Base-by-base conservation (phyloP, 2,329 filamentous ascomycete genomes). In the Arthrobotrys musiformis region DNA sequence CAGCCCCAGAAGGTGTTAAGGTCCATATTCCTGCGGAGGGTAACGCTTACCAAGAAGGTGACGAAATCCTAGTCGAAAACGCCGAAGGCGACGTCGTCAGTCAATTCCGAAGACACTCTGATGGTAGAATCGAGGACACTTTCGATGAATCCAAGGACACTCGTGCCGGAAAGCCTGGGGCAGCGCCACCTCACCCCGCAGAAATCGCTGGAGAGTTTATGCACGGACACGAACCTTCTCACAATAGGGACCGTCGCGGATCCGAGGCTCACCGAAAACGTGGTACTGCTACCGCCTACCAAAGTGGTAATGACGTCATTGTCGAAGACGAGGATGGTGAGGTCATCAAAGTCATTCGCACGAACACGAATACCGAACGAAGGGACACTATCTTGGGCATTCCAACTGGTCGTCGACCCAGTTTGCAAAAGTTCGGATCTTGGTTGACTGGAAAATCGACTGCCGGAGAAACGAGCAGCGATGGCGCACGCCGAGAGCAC, bases 301-400 rank as follows among this genome's bases (percentile, higher is more conserved):
- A 94, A 79, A 94, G 93, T 81, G 93, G 93, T 79, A 94, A 93
- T 82, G 94, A 92, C 85, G 93, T 96, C 79, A 94, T 96, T 82
- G 91, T 96, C 15, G 92, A 96, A 84, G 92, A 96, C 78, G 91
- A 92, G 82, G 90, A 94, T 80, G 92, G 92, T 48, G 93, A 96
- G 82, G 93, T 96, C 33, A 88, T 96, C 82, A 94, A 94, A 85
- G 63, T 78, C 35, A 78, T 78, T 30, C 52, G 74, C 33, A 69
- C 74, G 15, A 56, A 72, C 8, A 87, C 74, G n/a, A 64, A 69
- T 35, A 61, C 62, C 22, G 74, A 42, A 19, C 68, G 74, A 22
- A 46, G 46, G n/a, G 58, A 70, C 5, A 62, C 67, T 19, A 52
- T 73, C 19, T 46, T 72, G 68, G 74, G 74, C 22, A 78, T 78